Evolutionary conservation across 2,329 filamentous ascomycete species (phyloP), one percentile per base, ranked within the genome.

Genomic region (Aotearoamyces nothofagi): DNA sequence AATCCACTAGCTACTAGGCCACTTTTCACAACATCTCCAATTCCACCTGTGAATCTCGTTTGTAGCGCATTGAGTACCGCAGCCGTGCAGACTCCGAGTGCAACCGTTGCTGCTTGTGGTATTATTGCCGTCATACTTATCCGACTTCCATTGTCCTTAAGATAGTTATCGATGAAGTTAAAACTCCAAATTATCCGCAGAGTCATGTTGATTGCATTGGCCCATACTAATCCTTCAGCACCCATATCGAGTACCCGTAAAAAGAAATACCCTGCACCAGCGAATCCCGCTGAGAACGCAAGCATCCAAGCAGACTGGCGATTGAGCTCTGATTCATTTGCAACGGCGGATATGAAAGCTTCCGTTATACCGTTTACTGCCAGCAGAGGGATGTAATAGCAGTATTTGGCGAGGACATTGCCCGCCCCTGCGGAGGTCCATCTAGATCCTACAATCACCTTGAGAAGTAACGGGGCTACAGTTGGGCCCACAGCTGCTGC

Each of bases 361-460:
- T 98, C 90, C 2, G 78, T 72, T 13, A 96, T 70, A 29, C 90
- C 90, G 46, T 98, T 98, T 43, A 92, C 58, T 3, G 87, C 90
- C 4, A 96, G 66, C 15, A 96, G 72, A 0, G 90, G 90, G 34
- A 98, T 81, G 56, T 93, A 96, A 52, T 83, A 84, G 56, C 82
- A 86, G 53, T 94, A 98, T 0, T 66, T 66, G 0, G 76, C 72
- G 5, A 98, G 63, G 3, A 90, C 76, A 6, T 64, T 53, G 5
- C 76, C 75, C 1, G 86, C 82, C 24, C 78, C 78, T 0, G 77
- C 74, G 3, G 61, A 62, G 0, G 71, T 63, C 90, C 90, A 98
- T 32, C 65, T 68, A 1, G 63, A 58, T 2, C 87, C 86, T 0
- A 86, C 81, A 2, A 96, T 60, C 4, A 92, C 55, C 12, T 67